Percentiles rank a stretch among this genome's conserved stretches.
These are phyloP conservation scores for Endogone sp. DNA, from an alignment of 192 early-diverging fungal species.

Conservation along the genomic window DNA sequence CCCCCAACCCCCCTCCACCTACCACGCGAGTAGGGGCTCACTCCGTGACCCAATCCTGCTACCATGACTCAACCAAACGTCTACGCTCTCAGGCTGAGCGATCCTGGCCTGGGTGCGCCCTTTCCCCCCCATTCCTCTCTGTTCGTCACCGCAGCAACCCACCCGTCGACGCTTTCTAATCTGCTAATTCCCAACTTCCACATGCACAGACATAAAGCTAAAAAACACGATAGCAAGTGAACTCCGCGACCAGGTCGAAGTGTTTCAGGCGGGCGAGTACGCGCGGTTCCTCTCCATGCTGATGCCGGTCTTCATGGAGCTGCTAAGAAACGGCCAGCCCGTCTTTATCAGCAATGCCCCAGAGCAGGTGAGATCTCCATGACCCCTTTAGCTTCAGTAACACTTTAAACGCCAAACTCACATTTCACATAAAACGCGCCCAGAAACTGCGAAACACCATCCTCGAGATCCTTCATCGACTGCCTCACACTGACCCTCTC, in stretches of 20 bases:
- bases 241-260: conserved; percentile 87
- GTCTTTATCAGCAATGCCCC: conserved; percentile 72
- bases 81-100: conserved; percentile 46
- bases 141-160: neutral
- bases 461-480: conserved; percentile 89
- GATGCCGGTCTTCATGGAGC: conserved; percentile 78
- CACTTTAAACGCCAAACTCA: neutral
- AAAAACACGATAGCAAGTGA: conserved; percentile 83
- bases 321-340: conserved; percentile 67
- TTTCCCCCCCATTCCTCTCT: neutral
- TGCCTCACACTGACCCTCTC: conserved; percentile 87
- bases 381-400: too few relatives aligned
- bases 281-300: conserved; percentile 69
- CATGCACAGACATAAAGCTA: conserved; percentile 24
- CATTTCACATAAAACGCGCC: neutral
- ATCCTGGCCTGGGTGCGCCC: conserved; percentile 39
- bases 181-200: neutral
- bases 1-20: too few relatives aligned
- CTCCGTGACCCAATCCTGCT: conserved; percentile 2
- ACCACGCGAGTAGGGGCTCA: too few relatives aligned
- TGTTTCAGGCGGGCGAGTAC: conserved; percentile 84
- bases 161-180: neutral
- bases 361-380: conserved; percentile 56
- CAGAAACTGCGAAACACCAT: conserved; percentile 87
- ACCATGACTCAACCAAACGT: conserved; percentile 37